Evolutionary conservation across 257 asterid genomes (phyloP), one percentile per base, ranked within the genome.

Genomic region (Echites panduratus): DNA sequence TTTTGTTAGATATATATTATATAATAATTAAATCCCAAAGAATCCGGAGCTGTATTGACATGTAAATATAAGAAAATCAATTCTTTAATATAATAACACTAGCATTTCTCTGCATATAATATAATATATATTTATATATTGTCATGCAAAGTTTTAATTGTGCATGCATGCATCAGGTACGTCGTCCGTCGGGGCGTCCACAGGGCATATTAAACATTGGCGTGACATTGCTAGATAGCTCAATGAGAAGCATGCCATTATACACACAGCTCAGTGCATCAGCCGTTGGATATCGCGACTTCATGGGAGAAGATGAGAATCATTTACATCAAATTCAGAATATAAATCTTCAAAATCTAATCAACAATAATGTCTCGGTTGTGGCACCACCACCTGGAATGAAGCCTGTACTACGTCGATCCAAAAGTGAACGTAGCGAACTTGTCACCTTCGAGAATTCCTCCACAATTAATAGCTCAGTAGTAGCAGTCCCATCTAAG

Each of bases 111-210:
- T n/a, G n/a, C n/a, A n/a, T n/a, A n/a, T n/a, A n/a, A n/a, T n/a
- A n/a, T n/a, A n/a, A n/a, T n/a, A n/a, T n/a, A n/a, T n/a, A n/a
- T n/a, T n/a, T n/a, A n/a, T n/a, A n/a, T n/a, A n/a, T n/a, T n/a
- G n/a, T n/a, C n/a, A n/a, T n/a, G n/a, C n/a, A n/a, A n/a, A n/a
- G n/a, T n/a, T n/a, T n/a, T n/a, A n/a, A n/a, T 40, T 10, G 8
- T 50, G 43, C 66, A 27, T 62, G 68, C 44, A 68, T 68, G 73
- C 3, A 9, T 47, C 80, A 93, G 98, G 83, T 93, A 35, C 96
- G 97, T 7, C 88, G 96, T 70, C 93, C 95, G 58, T 93, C 98
- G 1, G 98, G 98, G 2, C 88, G 97, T 38, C 96, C 97, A 11
- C 98, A 90, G 49, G 96, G 98, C 4, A 90, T 90, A 77, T 66